Evolutionary conservation across 345 rosid genomes (phyloP), one percentile per base, ranked within the genome.

Genomic region (Cardamine chenopodiifolia): DNA sequence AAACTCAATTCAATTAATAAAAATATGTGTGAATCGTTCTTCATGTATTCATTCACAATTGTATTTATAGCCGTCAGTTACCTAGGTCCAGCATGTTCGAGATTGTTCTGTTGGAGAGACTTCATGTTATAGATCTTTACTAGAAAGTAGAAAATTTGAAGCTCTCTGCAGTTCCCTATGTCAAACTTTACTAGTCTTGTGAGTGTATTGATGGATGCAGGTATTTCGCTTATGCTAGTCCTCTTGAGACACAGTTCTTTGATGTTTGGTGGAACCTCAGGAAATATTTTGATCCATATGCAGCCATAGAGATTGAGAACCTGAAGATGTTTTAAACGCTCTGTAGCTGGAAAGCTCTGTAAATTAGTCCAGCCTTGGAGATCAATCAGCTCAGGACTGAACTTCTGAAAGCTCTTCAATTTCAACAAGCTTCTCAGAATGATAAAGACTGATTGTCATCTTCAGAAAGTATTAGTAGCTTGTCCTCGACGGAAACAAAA

Each of bases 181-280:
- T n/a, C n/a, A n/a, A n/a, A n/a, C n/a, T 61, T 71, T 14, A 72
- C 62, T 72, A 62, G 62, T 18, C 5, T 52, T 8, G 52, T 52
- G 34, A 72, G 47, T n/a, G 62, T 1, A 32, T 72, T 56, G 7
- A 72, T 20, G 0, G 26, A 63, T 39, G 47, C 8, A 2, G 61
- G 63, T 62, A 72, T 42, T 28, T 40, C 47, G 0, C 25, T 40
- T 13, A 63, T 29, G 7, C 32, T 18, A 1, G 77, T 72, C 17
- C 63, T 70, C 0, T 53, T 35, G 13, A 72, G 77, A 63, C 4
- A 19, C 5, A 63, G 47, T 72, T 72, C 63, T 72, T 63, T 55
- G 18, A 72, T 72, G 35, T 50, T 72, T 12, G n/a, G 3, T 40
- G 76, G 54, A 63, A 62, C 54, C 8, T 35, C 32, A 39, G 70